phyloP scores from a whole-genome alignment of 768 basidiomycete species.

The Leccinellum albellum region DNA sequence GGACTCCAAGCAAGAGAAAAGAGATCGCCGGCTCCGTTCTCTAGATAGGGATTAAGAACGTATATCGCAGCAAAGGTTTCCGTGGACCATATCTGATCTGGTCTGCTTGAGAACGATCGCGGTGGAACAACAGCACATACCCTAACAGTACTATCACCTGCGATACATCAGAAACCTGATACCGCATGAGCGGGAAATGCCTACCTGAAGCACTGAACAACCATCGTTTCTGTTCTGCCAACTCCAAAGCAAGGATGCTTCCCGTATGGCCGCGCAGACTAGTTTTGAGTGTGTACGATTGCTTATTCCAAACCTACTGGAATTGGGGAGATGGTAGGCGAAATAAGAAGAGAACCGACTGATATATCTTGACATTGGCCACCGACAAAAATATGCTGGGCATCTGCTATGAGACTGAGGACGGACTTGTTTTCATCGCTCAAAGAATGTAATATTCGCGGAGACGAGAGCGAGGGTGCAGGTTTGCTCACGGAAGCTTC shows the following conservation, averaged over 20 bases:
- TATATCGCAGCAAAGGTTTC: constrained; percentile 61
- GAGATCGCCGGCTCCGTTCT: constrained; percentile 80
- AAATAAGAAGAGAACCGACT: constrained; percentile 38
- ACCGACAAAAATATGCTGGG: constrained; percentile 74
- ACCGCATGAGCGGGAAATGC: constrained; percentile 12
- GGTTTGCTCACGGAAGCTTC: constrained; percentile 60
- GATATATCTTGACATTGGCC: constrained; percentile 75
- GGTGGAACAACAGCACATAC: constrained; percentile 38
- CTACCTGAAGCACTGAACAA: constrained; percentile 86
- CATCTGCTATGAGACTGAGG: constrained; percentile 70
- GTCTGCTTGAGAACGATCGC: constrained; percentile 3
- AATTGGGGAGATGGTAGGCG: not conserved
- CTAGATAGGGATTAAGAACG: constrained; percentile 72
- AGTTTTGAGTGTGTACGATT: constrained; percentile 61
- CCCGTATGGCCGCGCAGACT: constrained; percentile 79
- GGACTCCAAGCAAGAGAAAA: constrained; percentile 82
- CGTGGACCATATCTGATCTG: constrained; percentile 76
- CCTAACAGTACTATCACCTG: constrained; percentile 86
- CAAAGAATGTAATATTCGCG: constrained; percentile 64
- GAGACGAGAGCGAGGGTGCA: constrained; percentile 43
- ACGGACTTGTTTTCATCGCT: constrained; percentile 67
- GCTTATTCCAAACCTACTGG: constrained; percentile 80
- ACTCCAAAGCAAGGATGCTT: constrained; percentile 76
- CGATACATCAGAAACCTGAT: constrained; percentile 1
- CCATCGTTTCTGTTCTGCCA: constrained; percentile 75